These are phyloP conservation scores for Penicillium sp. DNA, from an alignment of 2,329 filamentous ascomycete species.

Conservation along the genomic window DNA sequence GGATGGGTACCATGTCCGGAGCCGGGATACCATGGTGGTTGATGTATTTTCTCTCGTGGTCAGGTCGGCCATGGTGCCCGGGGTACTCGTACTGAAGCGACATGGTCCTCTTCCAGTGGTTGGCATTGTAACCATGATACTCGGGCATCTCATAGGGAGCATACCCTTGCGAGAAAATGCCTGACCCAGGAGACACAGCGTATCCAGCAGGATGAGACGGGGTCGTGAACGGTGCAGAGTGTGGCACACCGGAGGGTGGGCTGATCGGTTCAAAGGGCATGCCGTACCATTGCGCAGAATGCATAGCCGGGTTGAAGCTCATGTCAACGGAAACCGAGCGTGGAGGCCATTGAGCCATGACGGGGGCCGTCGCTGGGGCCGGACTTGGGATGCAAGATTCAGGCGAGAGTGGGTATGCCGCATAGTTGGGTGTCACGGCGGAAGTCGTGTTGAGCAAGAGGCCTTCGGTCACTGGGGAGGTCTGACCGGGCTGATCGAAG, in stretches of 20 bases:
- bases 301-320: conserved; percentile 20
- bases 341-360: conserved; percentile 17
- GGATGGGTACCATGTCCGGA: conserved; percentile 22
- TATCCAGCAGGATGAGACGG: conserved; percentile 22
- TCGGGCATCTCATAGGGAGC: conserved; percentile 20
- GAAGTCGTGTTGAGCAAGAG: conserved; percentile 30
- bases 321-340: conserved; percentile 26
- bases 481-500: conserved; percentile 29
- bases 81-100: conserved; percentile 31
- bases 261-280: conserved; percentile 30
- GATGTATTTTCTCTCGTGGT: conserved; percentile 14
- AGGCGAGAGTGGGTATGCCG: conserved; percentile 30
- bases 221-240: conserved; percentile 28
- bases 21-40: conserved; percentile 11
- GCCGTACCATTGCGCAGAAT: conserved; percentile 32
- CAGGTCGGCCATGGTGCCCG: conserved; percentile 7
- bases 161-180: conserved; percentile 25
- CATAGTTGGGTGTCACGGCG: conserved; percentile 28
- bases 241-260: conserved; percentile 24
- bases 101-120: conserved; percentile 33
- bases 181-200: neutral
- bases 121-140: conserved; percentile 24
- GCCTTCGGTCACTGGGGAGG: conserved; percentile 28
- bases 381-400: conserved; percentile 33
- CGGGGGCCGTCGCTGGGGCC: conserved; percentile 22